A percentile compares a stretch with the other conserved stretches of the same genome.
Evolutionary conservation across 78 protist genomes (phyloP).

Genomic region (Dictyostelium capitatum): DNA sequence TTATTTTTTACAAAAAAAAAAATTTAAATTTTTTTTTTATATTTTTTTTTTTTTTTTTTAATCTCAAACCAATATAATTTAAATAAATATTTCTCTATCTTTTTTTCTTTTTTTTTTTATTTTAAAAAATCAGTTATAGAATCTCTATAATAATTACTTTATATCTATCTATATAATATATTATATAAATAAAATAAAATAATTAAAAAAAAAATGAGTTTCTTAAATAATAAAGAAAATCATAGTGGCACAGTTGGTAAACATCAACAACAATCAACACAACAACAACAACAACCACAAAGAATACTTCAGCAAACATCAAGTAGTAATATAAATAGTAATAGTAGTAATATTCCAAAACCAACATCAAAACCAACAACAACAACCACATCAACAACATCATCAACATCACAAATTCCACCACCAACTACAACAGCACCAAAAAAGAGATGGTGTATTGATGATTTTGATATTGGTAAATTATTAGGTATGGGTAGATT

Average conservation of each 20-base stretch:
- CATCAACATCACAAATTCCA: not conserved
- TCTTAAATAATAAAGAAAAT: conserved; percentile 17
- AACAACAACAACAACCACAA: conserved; percentile 27
- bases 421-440: not conserved
- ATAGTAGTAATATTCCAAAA: not conserved
- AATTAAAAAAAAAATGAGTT: not conserved
- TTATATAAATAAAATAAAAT: not conserved
- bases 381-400: not conserved
- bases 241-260: not conserved
- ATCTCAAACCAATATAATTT: too few species aligned
- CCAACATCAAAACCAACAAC: not conserved
- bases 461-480: conserved; percentile 91
- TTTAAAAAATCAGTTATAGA: not conserved
- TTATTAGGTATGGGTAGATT: conserved; percentile 97
- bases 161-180: too few species aligned
- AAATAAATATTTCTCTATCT: too few species aligned
- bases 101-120: not conserved
- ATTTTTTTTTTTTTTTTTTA: too few species aligned
- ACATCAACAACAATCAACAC: conserved; percentile 20
- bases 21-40: too few species aligned
- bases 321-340: not conserved
- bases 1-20: not conserved
- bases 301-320: conserved; percentile 11
- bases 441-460: conserved; percentile 71
- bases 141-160: too few species aligned